Conservation (phyloP, 208 protist species). For the Leishmania martiniquensis region DNA sequence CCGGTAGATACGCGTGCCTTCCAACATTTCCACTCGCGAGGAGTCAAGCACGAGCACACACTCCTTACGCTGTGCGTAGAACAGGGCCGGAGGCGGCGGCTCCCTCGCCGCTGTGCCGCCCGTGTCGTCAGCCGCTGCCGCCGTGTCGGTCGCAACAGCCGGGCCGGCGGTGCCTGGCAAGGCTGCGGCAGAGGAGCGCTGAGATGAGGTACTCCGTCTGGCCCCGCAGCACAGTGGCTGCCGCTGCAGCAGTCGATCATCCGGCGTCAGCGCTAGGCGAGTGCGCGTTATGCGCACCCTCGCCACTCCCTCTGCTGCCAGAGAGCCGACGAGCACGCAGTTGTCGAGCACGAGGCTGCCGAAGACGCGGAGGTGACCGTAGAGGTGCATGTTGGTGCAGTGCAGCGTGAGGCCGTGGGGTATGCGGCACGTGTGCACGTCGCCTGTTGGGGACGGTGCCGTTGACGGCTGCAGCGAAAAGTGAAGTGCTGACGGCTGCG, state of each 20-base stretch:
- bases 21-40: constrained; percentile 48
- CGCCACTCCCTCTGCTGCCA: constrained; percentile 49
- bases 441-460: constrained; percentile 20
- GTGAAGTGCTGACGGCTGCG: constrained; percentile 2
- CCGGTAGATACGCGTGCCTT: constrained; percentile 40
- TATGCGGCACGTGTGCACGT: constrained; percentile 39
- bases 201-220: background rate
- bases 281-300: constrained; percentile 38
- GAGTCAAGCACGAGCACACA: constrained; percentile 68
- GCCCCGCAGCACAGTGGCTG: background rate
- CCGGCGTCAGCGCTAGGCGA: constrained; percentile 42
- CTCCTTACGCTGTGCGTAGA: constrained; percentile 38
- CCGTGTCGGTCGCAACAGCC: background rate
- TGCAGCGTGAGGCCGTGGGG: constrained; percentile 45
- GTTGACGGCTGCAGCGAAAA: constrained; percentile 31
- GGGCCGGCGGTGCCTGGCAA: background rate
- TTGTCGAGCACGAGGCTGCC: constrained; percentile 53
- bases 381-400: constrained; percentile 48
- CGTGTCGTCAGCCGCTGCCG: background rate
- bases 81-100: constrained; percentile 12
- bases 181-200: background rate
- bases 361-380: constrained; percentile 58
- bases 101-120: background rate
- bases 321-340: constrained; percentile 63
- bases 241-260: constrained; percentile 33